A percentile compares a stretch with the other conserved stretches of the same genome.
Evolutionary conservation across 2,329 filamentous ascomycete species (phyloP).

Genomic region (Fusarium piperis): DNA sequence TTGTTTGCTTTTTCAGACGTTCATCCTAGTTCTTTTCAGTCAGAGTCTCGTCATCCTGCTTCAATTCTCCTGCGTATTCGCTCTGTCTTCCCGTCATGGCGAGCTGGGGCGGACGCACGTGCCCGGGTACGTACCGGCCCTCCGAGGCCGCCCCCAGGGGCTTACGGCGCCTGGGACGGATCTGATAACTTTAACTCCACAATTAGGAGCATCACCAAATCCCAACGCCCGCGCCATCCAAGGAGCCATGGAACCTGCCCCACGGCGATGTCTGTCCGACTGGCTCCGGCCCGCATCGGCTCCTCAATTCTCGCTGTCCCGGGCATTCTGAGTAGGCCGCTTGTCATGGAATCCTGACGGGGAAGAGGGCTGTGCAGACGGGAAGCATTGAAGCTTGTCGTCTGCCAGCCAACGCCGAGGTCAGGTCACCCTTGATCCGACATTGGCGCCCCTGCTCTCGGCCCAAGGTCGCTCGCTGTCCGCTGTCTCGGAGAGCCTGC

Average conservation of each 20-base stretch:
- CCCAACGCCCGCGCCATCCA: slow-evolving; percentile 18
- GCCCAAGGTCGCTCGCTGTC: not conserved
- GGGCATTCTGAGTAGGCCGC: slow-evolving; percentile 1
- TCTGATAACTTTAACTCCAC: slow-evolving; percentile 47
- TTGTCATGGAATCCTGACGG: slow-evolving; percentile 20
- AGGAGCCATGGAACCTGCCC: slow-evolving; percentile 26
- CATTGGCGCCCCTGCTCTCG: slow-evolving; percentile 14
- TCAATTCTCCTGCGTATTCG: not conserved
- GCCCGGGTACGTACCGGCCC: not conserved
- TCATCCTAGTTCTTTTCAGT: not conserved
- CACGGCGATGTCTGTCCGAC: slow-evolving; percentile 21
- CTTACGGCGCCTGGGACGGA: slow-evolving; percentile 34
- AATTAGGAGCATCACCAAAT: slow-evolving; percentile 16
- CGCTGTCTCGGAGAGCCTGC: not conserved
- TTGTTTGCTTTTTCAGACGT: not conserved
- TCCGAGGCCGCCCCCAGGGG: slow-evolving; percentile 10
- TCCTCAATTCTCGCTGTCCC: slow-evolving; percentile 3
- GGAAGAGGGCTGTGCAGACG: slow-evolving; percentile 2
- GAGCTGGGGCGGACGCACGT: not conserved
- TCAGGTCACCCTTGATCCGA: slow-evolving; percentile 27
- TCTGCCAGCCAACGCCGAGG: not conserved
- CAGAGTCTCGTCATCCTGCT: not conserved
- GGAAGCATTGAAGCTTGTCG: not conserved
- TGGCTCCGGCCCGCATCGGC: slow-evolving; percentile 10
- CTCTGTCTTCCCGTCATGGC: not conserved